Evolutionary conservation across 306 rosid species (phyloP), one percentile per base, ranked within the genome.

Genomic region (Glycyrrhiza uralensis): DNA sequence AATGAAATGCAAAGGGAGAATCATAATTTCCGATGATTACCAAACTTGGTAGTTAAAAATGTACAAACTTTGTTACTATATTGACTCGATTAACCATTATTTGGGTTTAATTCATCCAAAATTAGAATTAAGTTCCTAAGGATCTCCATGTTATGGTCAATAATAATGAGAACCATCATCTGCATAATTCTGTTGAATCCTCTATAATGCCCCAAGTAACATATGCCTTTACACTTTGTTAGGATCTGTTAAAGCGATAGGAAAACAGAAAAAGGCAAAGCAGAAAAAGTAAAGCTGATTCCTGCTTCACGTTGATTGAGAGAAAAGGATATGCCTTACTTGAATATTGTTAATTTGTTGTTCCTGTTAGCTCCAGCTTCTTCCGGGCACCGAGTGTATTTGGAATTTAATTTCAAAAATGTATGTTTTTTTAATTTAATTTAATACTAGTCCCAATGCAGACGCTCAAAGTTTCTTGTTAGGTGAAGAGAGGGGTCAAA

Each of bases 171-270:
- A 47, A 58, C 15, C 54, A 52, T 52, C 36, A 41, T 58, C 51
- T 69, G 66, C 33, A 15, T 54, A 52, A 61, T 61, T 61, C 60
- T 69, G 76, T 57, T 65, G 76, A 77, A 56, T 81, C 64, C 74
- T 64, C 36, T 38, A 3, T 32, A 62, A 74, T 54, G 42, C 8
- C 71, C 12, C 14, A 35, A 71, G 57, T 69, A 49, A 39, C 49
- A 38, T 59, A 33, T 63, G 62, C 62, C 85, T 86, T 86, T 86
- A 80, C 81, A 75, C 86, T 83, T 85, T 78, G 84, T 71, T 76
- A 67, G 88, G 95, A 85, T 90, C 86, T 32, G 73, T 76, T 82
- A 82, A 81, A 77, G 78, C 69, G 68, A 29, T 63, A 59, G 77
- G 54, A 65, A 62, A 29, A 60, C 76, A 76, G 74, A 45, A 79